phyloP scores from a whole-genome alignment of 2,329 filamentous ascomycete genomes.

The Ceratocystis lukuohia region DNA sequence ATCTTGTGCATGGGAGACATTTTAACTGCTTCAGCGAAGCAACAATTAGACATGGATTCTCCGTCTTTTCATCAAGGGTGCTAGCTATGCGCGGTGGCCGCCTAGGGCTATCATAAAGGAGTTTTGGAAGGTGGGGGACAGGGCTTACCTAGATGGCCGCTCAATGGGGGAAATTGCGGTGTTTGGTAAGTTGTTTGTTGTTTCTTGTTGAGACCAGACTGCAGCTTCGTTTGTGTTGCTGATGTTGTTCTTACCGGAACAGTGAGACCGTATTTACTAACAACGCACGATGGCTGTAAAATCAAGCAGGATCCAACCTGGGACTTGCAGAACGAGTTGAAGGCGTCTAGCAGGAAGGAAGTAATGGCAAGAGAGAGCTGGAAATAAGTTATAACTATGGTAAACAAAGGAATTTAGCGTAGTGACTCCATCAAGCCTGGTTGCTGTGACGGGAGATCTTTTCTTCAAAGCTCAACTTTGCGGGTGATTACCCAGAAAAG shows the following conservation, averaged over 20 bases:
- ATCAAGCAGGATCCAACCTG: neutral
- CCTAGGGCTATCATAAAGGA: neutral
- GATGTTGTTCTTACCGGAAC: neutral
- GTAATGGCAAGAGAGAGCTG: neutral
- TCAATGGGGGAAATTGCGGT: neutral
- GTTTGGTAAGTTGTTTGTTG: neutral
- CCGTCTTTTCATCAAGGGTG: neutral
- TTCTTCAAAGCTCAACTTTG: neutral
- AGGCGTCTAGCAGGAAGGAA: neutral
- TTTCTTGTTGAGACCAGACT: constrained; percentile 3
- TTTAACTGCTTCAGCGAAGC: neutral
- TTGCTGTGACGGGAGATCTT: neutral
- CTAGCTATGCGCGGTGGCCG: neutral
- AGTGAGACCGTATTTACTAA: neutral
- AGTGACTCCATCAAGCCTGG: neutral
- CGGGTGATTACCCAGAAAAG: neutral
- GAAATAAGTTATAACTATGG: neutral
- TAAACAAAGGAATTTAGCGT: neutral
- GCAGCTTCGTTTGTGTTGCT: neutral
- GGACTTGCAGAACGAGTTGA: neutral
- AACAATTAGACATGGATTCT: neutral
- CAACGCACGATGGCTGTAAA: neutral
- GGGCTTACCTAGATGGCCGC: neutral
- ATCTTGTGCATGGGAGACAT: neutral
- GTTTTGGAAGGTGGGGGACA: neutral